These are phyloP conservation scores for Fusarium lateritium DNA, from an alignment of 2,329 filamentous ascomycete species.

Conservation along the genomic window DNA sequence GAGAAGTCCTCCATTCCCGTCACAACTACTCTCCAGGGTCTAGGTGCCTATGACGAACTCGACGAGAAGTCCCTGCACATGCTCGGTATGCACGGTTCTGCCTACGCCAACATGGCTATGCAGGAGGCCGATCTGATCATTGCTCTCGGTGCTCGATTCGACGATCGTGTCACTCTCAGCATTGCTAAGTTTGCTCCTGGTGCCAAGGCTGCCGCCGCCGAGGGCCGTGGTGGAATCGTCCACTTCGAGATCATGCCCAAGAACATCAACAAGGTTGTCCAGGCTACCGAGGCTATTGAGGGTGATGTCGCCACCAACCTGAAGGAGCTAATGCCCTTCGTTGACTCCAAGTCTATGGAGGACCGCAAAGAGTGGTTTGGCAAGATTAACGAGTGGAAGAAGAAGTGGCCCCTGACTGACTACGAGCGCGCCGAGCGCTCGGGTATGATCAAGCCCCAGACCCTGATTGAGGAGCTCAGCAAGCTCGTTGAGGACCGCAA, in stretches of 20 bases:
- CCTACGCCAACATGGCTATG: conserved; percentile 98
- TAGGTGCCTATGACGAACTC: conserved; percentile 93
- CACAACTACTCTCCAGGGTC: conserved; percentile 93
- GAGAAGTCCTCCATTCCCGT: conserved; percentile 95
- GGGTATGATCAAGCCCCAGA: conserved; percentile 93
- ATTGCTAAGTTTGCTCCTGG: conserved; percentile 90
- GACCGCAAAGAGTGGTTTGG: conserved; percentile 88
- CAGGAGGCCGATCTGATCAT: conserved; percentile 97
- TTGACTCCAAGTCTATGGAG: conserved; percentile 72
- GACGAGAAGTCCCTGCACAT: conserved; percentile 97
- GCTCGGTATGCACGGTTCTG: conserved; percentile 98
- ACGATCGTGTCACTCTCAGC: conserved; percentile 91
- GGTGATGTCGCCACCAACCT: conserved; percentile 91
- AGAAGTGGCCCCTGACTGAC: conserved; percentile 85
- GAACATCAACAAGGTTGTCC: conserved; percentile 99
- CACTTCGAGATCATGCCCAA: conserved; percentile 99
- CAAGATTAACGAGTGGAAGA: conserved; percentile 92
- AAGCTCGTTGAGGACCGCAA: conserved; percentile 81
- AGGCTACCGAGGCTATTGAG: conserved; percentile 95
- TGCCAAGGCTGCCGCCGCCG: conserved; percentile 85
- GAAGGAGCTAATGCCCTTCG: conserved; percentile 78
- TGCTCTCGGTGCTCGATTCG: conserved; percentile 92
- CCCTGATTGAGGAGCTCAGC: conserved; percentile 90
- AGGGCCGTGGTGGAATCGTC: conserved; percentile 92
- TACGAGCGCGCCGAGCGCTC: conserved; percentile 84